Percentiles rank a stretch among this genome's conserved stretches.
These are phyloP conservation scores for Phaeosphaeriaceae sp. DNA, from an alignment of 2,329 filamentous ascomycete genomes.

Conservation along the genomic window DNA sequence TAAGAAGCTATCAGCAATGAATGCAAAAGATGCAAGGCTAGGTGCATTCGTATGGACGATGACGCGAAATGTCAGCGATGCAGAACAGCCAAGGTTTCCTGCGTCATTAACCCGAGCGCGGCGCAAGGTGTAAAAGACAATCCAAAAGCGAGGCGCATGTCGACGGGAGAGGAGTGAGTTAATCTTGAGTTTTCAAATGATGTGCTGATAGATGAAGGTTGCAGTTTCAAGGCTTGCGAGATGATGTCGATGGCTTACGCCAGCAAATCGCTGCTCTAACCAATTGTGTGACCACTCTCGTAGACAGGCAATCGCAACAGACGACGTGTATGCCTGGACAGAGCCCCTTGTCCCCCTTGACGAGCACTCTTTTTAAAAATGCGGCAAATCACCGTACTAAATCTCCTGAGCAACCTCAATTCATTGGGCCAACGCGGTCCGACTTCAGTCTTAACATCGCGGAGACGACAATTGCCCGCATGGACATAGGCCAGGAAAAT, in stretches of 20 bases:
- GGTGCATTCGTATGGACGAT: constrained; percentile 20
- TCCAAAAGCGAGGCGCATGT: constrained; percentile 11
- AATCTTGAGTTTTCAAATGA: not conserved
- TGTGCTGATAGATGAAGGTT: constrained; percentile 4
- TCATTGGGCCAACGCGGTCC: constrained; percentile 28
- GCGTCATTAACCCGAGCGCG: constrained; percentile 18
- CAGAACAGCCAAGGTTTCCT: constrained; percentile 13
- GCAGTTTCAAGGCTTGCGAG: constrained; percentile 12
- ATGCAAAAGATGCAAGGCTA: constrained; percentile 27
- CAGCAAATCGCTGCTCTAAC: constrained; percentile 20
- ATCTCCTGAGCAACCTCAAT: constrained; percentile 19
- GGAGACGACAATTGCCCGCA: constrained; percentile 21
- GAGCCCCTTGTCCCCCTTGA: not conserved
- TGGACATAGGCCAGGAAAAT: constrained; percentile 17
- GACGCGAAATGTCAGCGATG: constrained; percentile 24
- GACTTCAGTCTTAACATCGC: constrained; percentile 31
- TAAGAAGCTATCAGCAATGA: constrained; percentile 22
- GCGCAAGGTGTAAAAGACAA: constrained; percentile 18
- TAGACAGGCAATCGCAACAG: not conserved
- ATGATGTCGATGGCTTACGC: constrained; percentile 21
- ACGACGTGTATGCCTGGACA: not conserved
- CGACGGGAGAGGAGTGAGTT: constrained; percentile 12
- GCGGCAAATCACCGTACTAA: not conserved
- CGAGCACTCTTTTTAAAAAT: not conserved
- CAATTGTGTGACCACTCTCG: not conserved